Evolutionary conservation across 176 grass and related monocot species (phyloP).

Genomic region (Oryza coarctata): DNA sequence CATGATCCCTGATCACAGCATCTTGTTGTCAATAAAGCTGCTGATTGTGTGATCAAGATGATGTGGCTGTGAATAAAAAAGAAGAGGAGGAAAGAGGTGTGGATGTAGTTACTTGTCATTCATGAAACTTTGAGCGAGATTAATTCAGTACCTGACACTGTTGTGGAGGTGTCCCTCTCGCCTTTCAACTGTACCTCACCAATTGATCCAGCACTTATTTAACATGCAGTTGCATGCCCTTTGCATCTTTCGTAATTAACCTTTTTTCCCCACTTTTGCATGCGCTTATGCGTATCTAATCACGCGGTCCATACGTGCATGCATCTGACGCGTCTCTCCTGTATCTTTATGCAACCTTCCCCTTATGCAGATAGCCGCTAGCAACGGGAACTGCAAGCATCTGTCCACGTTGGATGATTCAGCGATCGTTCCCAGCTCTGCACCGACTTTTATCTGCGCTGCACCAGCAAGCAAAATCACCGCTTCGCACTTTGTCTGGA

Average conservation of each 20-base stretch:
- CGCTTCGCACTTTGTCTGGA: too few species aligned
- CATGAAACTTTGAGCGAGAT: slow-evolving; percentile 7
- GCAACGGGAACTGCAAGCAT: background rate
- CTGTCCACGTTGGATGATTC: too few species aligned
- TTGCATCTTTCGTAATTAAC: background rate
- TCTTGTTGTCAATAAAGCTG: background rate
- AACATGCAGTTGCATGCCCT: background rate
- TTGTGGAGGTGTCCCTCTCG: background rate
- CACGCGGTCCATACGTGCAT: too few species aligned
- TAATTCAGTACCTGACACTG: background rate
- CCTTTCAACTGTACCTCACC: background rate
- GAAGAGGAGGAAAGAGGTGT: background rate
- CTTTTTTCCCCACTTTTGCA: too few species aligned
- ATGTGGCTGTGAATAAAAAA: background rate
- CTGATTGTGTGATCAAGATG: background rate
- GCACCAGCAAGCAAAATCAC: too few species aligned
- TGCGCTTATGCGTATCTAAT: too few species aligned
- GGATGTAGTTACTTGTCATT: background rate
- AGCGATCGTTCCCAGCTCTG: too few species aligned
- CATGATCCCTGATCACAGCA: background rate
- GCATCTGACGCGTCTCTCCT: too few species aligned
- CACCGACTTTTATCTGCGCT: too few species aligned
- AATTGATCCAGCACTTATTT: background rate
- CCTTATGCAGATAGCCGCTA: background rate
- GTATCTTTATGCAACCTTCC: background rate